phyloP scores from a whole-genome alignment of 306 rosid genomes.

The Fragaria iinumae region DNA sequence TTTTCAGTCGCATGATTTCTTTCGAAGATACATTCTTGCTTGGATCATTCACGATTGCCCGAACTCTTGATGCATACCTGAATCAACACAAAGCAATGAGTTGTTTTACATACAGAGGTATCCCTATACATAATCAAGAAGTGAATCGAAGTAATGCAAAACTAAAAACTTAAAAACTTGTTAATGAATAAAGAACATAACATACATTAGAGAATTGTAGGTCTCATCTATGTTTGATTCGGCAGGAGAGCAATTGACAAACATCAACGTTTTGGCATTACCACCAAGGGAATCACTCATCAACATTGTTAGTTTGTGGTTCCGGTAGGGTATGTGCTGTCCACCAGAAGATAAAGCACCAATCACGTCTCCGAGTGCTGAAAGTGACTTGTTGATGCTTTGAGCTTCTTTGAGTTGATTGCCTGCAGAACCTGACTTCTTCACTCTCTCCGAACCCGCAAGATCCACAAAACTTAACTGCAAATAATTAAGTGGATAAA shows the following conservation, averaged over 20 bases:
- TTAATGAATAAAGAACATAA: neutral
- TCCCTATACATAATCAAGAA: neutral
- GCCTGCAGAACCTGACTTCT: slow-evolving; percentile 91
- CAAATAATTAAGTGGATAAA: slow-evolving; percentile 5
- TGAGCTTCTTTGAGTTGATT: slow-evolving; percentile 94
- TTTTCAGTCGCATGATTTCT: slow-evolving; percentile 80
- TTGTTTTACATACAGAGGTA: neutral
- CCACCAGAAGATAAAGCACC: slow-evolving; percentile 82
- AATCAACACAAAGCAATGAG: slow-evolving; percentile 9
- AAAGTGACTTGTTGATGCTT: slow-evolving; percentile 93
- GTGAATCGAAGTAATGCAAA: neutral
- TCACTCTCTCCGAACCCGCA: slow-evolving; percentile 92
- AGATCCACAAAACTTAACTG: slow-evolving; percentile 98
- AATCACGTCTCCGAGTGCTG: slow-evolving; percentile 93
- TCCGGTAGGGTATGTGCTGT: slow-evolving; percentile 90
- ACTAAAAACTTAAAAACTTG: too few relatives aligned
- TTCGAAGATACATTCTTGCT: slow-evolving; percentile 80
- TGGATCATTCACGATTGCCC: slow-evolving; percentile 92
- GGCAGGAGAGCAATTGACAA: slow-evolving; percentile 84
- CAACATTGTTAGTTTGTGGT: slow-evolving; percentile 91
- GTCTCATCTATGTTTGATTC: slow-evolving; percentile 92
- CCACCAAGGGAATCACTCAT: slow-evolving; percentile 99
- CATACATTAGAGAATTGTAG: slow-evolving; percentile 83
- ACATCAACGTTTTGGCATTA: slow-evolving; percentile 94
- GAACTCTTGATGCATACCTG: slow-evolving; percentile 92